Percentiles rank a stretch among this genome's conserved stretches.
Conservation (phyloP, 495 filamentous ascomycete species). For the Aspergillus avenaceus region DNA sequence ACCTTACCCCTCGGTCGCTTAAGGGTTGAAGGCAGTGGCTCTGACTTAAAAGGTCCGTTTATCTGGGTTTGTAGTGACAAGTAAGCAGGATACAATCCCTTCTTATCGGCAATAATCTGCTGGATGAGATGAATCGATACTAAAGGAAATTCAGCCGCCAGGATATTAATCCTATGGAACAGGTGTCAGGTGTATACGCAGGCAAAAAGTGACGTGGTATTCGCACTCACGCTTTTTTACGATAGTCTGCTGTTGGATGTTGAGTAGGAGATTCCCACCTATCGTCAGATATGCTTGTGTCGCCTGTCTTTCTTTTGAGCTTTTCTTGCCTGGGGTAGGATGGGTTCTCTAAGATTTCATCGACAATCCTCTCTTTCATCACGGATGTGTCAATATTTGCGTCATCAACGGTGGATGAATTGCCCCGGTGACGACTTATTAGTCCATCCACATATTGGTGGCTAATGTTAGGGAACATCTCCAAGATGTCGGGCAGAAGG, state of each 20-base stretch:
- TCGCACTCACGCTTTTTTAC: constrained; percentile 14
- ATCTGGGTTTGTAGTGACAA: constrained; percentile 9
- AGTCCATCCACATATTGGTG: constrained; percentile 37
- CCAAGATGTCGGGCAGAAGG: constrained; percentile 34
- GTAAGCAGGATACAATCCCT: constrained; percentile 15
- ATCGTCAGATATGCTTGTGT: constrained; percentile 29
- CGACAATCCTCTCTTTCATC: constrained; percentile 26
- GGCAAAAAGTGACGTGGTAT: not conserved
- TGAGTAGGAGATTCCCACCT: constrained; percentile 27
- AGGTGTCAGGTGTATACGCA: not conserved
- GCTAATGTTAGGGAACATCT: constrained; percentile 50
- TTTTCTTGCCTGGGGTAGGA: constrained; percentile 48
- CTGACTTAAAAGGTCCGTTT: not conserved
- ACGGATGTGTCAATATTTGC: constrained; percentile 12
- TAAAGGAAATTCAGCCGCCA: constrained; percentile 12
- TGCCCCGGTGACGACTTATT: constrained; percentile 15
- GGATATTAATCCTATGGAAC: not conserved
- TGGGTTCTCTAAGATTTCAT: constrained; percentile 36
- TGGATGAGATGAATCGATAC: constrained; percentile 11
- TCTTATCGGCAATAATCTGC: constrained; percentile 7
- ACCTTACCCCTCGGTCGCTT: not conserved
- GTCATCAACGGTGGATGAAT: not conserved
- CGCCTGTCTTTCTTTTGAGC: constrained; percentile 37
- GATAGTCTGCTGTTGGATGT: constrained; percentile 1
- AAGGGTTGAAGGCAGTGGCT: not conserved